Conservation (phyloP, 768 basidiomycete genomes). For the Rhodocollybia butyracea region DNA sequence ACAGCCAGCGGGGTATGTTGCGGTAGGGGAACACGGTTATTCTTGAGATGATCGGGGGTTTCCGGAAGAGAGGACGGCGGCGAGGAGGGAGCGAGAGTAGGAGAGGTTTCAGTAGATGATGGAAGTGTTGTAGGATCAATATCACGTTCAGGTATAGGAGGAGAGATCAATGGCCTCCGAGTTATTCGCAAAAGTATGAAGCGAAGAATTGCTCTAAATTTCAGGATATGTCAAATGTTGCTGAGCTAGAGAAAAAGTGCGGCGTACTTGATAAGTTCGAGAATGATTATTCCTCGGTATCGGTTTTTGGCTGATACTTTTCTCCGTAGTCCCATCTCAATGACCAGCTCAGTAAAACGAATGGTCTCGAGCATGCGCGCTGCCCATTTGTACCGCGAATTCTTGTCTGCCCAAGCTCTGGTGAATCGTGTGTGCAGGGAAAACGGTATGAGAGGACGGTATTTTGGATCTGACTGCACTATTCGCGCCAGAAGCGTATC, state of each 20-base stretch:
- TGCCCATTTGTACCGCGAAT: slow-evolving; percentile 71
- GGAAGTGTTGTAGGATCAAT: slow-evolving; percentile 73
- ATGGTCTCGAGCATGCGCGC: slow-evolving; percentile 73
- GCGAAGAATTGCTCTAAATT: slow-evolving; percentile 66
- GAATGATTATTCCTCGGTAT: slow-evolving; percentile 73
- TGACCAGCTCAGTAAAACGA: slow-evolving; percentile 75
- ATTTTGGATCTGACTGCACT: slow-evolving; percentile 60
- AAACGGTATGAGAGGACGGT: slow-evolving; percentile 71
- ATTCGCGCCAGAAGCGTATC: slow-evolving; percentile 82
- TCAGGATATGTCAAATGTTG: slow-evolving; percentile 12
- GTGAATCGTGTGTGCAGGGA: slow-evolving; percentile 88
- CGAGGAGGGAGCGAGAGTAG: slow-evolving; percentile 58
- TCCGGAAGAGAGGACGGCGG: slow-evolving; percentile 51
- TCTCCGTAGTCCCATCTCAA: slow-evolving; percentile 86
- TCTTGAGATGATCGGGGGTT: slow-evolving; percentile 79
- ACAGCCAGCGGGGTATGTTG: slow-evolving; percentile 56
- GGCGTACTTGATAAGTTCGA: slow-evolving; percentile 87
- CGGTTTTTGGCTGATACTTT: slow-evolving; percentile 59
- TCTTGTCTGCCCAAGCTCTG: slow-evolving; percentile 76
- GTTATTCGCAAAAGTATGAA: slow-evolving; percentile 73
- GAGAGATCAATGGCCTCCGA: slow-evolving; percentile 68
- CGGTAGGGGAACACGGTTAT: slow-evolving; percentile 68
- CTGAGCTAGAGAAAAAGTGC: neutral
- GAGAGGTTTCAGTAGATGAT: slow-evolving; percentile 50
- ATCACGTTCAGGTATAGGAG: slow-evolving; percentile 85